A percentile compares a stretch with the other conserved stretches of the same genome.
Evolutionary conservation across 192 early-diverging fungal species (phyloP).

Genomic region (Paraglomus brasilianum): DNA sequence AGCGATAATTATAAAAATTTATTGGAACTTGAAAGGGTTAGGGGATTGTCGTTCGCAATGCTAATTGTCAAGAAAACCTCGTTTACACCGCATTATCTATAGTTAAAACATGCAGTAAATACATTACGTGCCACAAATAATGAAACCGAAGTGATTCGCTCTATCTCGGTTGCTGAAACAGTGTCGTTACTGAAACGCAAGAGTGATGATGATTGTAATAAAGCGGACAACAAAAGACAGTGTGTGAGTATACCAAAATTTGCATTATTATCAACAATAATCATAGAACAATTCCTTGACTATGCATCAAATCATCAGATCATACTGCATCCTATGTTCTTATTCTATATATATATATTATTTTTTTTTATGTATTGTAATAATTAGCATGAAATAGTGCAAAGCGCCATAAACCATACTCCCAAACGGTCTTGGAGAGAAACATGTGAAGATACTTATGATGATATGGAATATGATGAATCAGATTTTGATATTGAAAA

Average conservation of each 20-base stretch:
- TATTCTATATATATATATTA: too few relatives aligned
- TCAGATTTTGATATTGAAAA: too few relatives aligned
- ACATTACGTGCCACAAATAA: conserved; percentile 13
- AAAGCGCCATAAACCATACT: too few relatives aligned
- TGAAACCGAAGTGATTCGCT: conserved; percentile 9
- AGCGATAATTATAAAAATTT: neutral
- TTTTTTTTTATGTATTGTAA: too few relatives aligned
- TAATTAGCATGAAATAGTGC: too few relatives aligned
- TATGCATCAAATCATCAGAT: too few relatives aligned
- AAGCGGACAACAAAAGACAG: conserved; percentile 3
- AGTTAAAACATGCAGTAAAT: conserved; percentile 11
- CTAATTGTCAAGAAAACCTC: neutral
- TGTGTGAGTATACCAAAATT: conserved; percentile 5
- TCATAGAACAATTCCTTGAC: too few relatives aligned
- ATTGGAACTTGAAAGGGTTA: conserved; percentile 12
- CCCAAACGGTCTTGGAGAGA: too few relatives aligned
- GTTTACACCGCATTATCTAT: neutral
- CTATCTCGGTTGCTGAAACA: conserved; percentile 9
- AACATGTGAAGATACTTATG: too few relatives aligned
- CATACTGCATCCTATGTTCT: too few relatives aligned
- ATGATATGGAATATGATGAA: too few relatives aligned
- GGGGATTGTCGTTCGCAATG: neutral
- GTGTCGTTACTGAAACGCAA: conserved; percentile 5
- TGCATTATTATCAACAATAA: conserved; percentile 8
- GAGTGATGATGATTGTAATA: conserved; percentile 4